Evolutionary conservation across 768 basidiomycete genomes (phyloP).

Genomic region (Termitomyces sp.): DNA sequence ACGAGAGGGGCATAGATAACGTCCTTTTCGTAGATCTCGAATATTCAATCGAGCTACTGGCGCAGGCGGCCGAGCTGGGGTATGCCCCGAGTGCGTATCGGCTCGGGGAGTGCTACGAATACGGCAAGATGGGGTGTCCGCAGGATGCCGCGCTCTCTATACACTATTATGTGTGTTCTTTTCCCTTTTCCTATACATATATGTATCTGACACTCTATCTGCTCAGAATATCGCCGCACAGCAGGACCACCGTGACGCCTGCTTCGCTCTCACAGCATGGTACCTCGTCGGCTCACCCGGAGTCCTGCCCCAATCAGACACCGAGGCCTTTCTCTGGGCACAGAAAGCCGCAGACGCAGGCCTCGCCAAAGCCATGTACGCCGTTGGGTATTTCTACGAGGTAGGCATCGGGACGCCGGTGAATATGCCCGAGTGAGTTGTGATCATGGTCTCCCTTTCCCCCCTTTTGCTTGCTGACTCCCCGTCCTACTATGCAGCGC

Average conservation of each 20-base stretch:
- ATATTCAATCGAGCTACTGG: slow-evolving; percentile 90
- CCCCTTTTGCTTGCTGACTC: too few relatives aligned
- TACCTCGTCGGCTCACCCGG: slow-evolving; percentile 98
- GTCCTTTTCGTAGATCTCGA: slow-evolving; percentile 96
- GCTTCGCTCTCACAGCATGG: slow-evolving; percentile 98
- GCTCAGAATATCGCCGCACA: slow-evolving; percentile 94
- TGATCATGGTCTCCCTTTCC: background rate
- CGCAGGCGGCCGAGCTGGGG: slow-evolving; percentile 92
- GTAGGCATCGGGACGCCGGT: slow-evolving; percentile 33
- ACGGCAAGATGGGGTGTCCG: slow-evolving; percentile 97
- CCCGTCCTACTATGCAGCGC: slow-evolving; percentile 39
- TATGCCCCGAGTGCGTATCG: slow-evolving; percentile 96
- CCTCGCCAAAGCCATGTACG: slow-evolving; percentile 94
- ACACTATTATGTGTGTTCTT: slow-evolving; percentile 91
- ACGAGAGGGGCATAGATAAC: slow-evolving; percentile 97
- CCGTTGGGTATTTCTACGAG: slow-evolving; percentile 95
- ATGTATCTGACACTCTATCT: slow-evolving; percentile 9
- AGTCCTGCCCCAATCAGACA: slow-evolving; percentile 96
- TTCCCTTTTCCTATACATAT: slow-evolving; percentile 3
- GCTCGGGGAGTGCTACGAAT: slow-evolving; percentile 98
- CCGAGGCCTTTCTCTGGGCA: slow-evolving; percentile 97
- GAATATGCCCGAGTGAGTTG: slow-evolving; percentile 9
- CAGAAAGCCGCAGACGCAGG: slow-evolving; percentile 92
- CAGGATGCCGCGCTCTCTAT: slow-evolving; percentile 96
- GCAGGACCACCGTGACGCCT: slow-evolving; percentile 94